Evolutionary conservation across 148 eudicot genomes (phyloP).

Genomic region (Silene conica): DNA sequence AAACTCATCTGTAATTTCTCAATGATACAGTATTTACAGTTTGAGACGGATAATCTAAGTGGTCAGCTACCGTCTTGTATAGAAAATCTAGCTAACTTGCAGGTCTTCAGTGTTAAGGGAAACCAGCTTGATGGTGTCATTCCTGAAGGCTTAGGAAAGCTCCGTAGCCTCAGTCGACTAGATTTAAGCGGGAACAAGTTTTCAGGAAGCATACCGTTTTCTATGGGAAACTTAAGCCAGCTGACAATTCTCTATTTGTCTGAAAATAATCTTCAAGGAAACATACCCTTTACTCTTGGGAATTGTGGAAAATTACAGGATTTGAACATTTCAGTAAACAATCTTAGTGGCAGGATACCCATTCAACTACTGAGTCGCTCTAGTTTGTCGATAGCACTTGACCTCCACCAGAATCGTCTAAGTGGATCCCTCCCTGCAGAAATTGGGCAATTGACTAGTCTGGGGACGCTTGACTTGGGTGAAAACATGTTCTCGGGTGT

Average conservation of each 20-base stretch:
- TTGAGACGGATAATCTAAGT: constrained; percentile 7
- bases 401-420: constrained; percentile 24
- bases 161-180: not conserved
- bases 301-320: constrained; percentile 25
- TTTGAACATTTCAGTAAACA: constrained; percentile 25
- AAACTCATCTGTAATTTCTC: constrained; percentile 31
- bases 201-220: constrained; percentile 32
- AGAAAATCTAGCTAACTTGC: constrained; percentile 25
- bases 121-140: constrained; percentile 28
- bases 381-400: not conserved
- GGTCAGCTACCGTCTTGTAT: constrained; percentile 32
- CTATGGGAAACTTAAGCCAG: constrained; percentile 35
- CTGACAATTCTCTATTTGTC: constrained; percentile 15
- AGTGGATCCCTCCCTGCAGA: constrained; percentile 30
- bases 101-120: not conserved
- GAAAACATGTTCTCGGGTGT: constrained; percentile 30
- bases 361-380: constrained; percentile 21
- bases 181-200: constrained; percentile 18
- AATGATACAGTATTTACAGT: constrained; percentile 5
- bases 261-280: constrained; percentile 26
- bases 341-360: constrained; percentile 33
- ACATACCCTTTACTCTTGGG: constrained; percentile 37
- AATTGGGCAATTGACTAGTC: constrained; percentile 27
- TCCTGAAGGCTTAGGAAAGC: constrained; percentile 29
- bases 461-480: constrained; percentile 20